Base-by-base conservation (phyloP, 2,329 filamentous ascomycete species). In the Colletotrichum sp. region DNA sequence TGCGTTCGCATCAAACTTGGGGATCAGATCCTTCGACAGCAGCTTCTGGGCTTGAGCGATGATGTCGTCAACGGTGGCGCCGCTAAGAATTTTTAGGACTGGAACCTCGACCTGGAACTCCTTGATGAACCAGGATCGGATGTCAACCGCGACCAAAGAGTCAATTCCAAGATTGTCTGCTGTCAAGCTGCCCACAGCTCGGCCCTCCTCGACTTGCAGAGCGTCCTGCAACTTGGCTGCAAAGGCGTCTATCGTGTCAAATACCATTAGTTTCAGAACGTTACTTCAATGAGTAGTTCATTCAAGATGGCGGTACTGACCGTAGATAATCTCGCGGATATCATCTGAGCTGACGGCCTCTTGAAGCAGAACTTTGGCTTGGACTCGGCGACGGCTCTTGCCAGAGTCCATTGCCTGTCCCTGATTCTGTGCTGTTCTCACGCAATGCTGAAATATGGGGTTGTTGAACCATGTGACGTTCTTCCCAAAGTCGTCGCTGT, bases 61-160 rank as follows among this genome's bases (percentile, higher is more conserved):
- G 21, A 71, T 34, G 39, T 79, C 78, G 2, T 57, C 62, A 24
- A 80, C 63, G 3, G 77, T 78, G 2, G 71, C 78, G 4, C 84
- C 85, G 7, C 84, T 80, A 1, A 89, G 78, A 59, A 90, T 82
- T 74, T 87, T 88, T 13, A 89, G 80, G 1, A 89, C 83, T 0
- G 87, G 85, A 2, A 90, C 81, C 59, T 89, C 85, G 1, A 86
- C 80, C 1, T 83, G 76, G 0, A 89, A 57, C 65, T 87, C 82
- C 71, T 87, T 88, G 39, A 85, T 65, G 72, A 89, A 88, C 88
- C 88, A 90, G 12, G 85, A 82, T 3, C 88, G 84, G 6, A 86
- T 85, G 82, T 80, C 80, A 16, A 81, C 76, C 3, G 80, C 81
- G 2, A 81, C 76, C 12, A 83, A 75, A 13, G 80, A 80, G 72